Base-by-base conservation (phyloP, 164 flowering plant genomes). In the Protea cynaroides region DNA sequence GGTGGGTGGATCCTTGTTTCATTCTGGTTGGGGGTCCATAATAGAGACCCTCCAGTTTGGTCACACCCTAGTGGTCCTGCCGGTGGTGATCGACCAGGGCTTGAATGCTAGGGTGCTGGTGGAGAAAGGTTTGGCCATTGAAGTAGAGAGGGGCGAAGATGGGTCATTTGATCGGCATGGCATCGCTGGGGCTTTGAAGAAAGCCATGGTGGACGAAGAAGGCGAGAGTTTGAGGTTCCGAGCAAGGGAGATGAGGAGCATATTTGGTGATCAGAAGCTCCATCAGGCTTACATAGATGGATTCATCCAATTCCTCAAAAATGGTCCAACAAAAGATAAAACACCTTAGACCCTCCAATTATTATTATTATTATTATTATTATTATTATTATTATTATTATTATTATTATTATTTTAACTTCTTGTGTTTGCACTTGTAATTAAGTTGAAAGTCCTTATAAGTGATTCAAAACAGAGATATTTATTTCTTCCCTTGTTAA, bases 11-110 rank as follows among this genome's bases (percentile, higher is more conserved):
- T 71, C 68, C 1, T 55, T 81, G 40, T 75, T 67, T 53, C 81
- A 81, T 18, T 58, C 75, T 5, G 85, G 81, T 0, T 79, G 79
- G 78, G 78, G 76, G 79, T 64, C 85, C 1, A 70, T 71, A 0
- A 62, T 76, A 14, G 82, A 77, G 56, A 49, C 74, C 0, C 71
- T 81, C 13, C 38, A 22, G 7, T 71, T 63, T 40, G 82, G 78
- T 8, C 77, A 75, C 23, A 55, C 63, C 9, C 59, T 73, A 1
- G 47, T 78, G 37, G 66, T 73, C 46, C 36, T 75, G 60, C 77
- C 75, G 1, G 47, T 70, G 52, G 46, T 70, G 5, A 47, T 61
- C 18, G 77, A 70, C 37, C 71, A 75, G 61, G 66, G 71, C 0
- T 68, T 78, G 15, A 65, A 70, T 50, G 73, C 79, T 1, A 64